Evolutionary conservation across 2,329 filamentous ascomycete genomes (phyloP).

Genomic region (Diaporthe ampelina): DNA sequence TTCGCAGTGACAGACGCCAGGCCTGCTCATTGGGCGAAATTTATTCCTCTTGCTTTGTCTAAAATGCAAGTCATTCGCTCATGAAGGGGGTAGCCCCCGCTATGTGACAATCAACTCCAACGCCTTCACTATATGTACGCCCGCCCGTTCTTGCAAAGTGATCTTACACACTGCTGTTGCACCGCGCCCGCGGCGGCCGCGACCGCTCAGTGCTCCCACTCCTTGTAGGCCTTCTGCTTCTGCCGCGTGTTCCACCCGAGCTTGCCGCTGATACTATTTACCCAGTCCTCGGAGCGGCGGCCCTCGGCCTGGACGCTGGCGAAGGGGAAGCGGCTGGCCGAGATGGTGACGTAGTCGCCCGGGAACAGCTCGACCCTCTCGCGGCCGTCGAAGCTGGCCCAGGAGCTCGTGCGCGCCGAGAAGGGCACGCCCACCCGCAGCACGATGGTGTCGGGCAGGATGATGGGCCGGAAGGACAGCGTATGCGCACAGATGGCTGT

Average conservation of each 20-base stretch:
- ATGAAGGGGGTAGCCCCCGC: not conserved
- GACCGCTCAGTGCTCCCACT: slow-evolving; percentile 54
- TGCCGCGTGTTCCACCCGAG: slow-evolving; percentile 86
- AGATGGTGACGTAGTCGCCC: slow-evolving; percentile 88
- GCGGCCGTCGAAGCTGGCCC: slow-evolving; percentile 98
- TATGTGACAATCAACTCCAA: not conserved
- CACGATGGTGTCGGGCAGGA: slow-evolving; percentile 95
- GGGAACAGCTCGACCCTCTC: slow-evolving; percentile 85
- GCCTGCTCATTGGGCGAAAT: not conserved
- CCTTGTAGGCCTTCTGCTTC: slow-evolving; percentile 76
- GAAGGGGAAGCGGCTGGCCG: slow-evolving; percentile 84
- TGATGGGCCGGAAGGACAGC: slow-evolving; percentile 94
- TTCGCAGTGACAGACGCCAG: not conserved
- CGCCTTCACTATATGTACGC: not conserved
- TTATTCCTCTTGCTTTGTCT: not conserved
- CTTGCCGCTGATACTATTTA: slow-evolving; percentile 84
- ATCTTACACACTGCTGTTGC: not conserved
- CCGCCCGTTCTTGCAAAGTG: not conserved
- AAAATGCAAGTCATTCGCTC: not conserved
- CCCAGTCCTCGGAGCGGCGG: slow-evolving; percentile 81
- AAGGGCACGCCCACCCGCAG: slow-evolving; percentile 95
- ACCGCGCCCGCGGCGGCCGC: too few relatives aligned
- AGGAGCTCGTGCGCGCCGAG: slow-evolving; percentile 87
- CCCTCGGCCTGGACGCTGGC: slow-evolving; percentile 81
- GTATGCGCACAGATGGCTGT: slow-evolving; percentile 97